Evolutionary conservation across 176 grass and related monocot species (phyloP).

Genomic region (Rhynchospora tenuis): DNA sequence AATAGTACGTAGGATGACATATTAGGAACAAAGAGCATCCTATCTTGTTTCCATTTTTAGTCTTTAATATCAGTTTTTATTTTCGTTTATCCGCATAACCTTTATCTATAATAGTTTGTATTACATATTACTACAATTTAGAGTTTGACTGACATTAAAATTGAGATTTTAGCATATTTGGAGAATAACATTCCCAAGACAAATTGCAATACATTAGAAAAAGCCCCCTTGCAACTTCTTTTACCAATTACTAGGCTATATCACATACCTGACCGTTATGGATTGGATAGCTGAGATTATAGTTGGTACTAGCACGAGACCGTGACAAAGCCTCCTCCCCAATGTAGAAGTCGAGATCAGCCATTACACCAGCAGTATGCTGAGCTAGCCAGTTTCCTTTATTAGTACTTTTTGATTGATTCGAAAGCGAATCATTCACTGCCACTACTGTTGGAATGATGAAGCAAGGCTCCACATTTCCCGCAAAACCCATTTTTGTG

Average conservation of each 20-base stretch:
- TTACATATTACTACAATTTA: neutral
- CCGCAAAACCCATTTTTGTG: conserved; percentile 98
- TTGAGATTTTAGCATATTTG: neutral
- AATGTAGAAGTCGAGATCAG: conserved; percentile 92
- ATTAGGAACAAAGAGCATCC: neutral
- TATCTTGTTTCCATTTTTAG: neutral
- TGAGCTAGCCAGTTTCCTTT: conserved; percentile 93
- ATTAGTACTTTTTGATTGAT: conserved; percentile 43
- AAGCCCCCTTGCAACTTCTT: neutral
- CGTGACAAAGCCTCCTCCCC: conserved; percentile 76
- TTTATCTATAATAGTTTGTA: neutral
- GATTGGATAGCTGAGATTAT: conserved; percentile 88
- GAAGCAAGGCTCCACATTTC: conserved; percentile 97
- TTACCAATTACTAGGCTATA: neutral
- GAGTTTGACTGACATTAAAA: neutral
- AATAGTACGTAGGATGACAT: neutral
- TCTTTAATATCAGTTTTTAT: neutral
- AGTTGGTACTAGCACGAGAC: conserved; percentile 51
- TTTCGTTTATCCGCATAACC: neutral
- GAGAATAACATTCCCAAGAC: neutral
- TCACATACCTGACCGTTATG: conserved; percentile 69
- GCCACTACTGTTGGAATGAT: conserved; percentile 94
- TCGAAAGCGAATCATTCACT: conserved; percentile 65
- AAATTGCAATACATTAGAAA: neutral
- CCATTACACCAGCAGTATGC: conserved; percentile 95